Evolutionary conservation across 352 stramenopile genomes (phyloP), one percentile per base, ranked within the genome.

Genomic region (Pythium insidiosum): DNA sequence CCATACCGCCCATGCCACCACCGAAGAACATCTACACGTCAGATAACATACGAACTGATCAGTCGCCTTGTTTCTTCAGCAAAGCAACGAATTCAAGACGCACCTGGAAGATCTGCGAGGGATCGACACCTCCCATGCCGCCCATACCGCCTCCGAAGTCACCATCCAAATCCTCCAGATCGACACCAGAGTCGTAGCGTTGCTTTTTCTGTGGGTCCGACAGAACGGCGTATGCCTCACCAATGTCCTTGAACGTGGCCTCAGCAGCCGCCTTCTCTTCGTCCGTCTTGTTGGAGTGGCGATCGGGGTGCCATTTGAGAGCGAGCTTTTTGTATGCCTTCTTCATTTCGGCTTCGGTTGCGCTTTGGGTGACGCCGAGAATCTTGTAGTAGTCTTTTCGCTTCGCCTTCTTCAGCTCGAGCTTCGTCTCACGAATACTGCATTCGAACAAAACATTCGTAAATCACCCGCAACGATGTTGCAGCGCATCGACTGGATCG

Each of bases 301-400:
- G 95, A 80, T 99, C 96, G 19, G 96, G 96, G 76, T 99, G 96
- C 54, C 83, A 98, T 60, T 97, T 86, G 11, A 98, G 71, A 23
- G 95, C 91, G 47, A 74, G 53, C 66, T 94, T 95, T 54, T 94
- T 84, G 72, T 98, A 99, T 5, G 96, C 91, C 63, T 98, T 98
- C 74, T 99, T 99, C 50, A 99, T 98, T 56, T 99, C 93, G 2
- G 68, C 70, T 25, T 96, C 79, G 5, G 77, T 83, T 11, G 94
- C 75, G 39, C 34, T 75, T 59, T 88, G 80, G 11, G 66, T 42
- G 18, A 92, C 91, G 40, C 83, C 81, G 51, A 92, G 51, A 42
- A 92, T 94, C 58, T 95, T 94, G 73, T 99, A 99, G 34, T 96
- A 97, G 65, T 98, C 84, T 61, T 97, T 97, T 52, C 90, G 74